Evolutionary conservation across 176 grass and related monocot species (phyloP).

Genomic region (Musa troglodytarum): DNA sequence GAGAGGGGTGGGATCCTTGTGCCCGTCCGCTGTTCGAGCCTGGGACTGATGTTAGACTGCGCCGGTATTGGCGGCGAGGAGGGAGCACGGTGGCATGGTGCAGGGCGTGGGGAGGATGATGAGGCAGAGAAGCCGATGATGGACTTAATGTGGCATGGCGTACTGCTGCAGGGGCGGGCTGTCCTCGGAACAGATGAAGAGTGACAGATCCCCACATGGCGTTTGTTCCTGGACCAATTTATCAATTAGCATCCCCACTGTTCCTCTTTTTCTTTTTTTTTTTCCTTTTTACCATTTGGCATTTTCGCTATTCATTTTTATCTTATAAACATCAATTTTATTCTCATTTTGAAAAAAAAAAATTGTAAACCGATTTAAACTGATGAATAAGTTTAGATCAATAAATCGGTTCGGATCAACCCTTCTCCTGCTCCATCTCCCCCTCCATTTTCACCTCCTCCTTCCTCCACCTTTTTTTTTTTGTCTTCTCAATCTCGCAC

Average conservation of each 20-base stretch:
- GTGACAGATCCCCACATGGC: constrained; percentile 6
- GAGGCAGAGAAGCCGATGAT: not conserved
- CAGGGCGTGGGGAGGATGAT: not conserved
- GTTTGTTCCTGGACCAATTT: not conserved
- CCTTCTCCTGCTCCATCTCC: not conserved
- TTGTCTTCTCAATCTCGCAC: not conserved
- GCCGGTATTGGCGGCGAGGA: too few species aligned
- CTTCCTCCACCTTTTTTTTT: not conserved
- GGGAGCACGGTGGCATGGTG: not conserved
- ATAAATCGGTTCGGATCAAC: too few species aligned
- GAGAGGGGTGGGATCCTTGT: not conserved
- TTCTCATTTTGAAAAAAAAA: too few species aligned
- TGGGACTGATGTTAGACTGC: too few species aligned
- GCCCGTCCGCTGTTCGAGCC: not conserved
- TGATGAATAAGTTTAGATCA: too few species aligned
- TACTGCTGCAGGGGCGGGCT: constrained; percentile 3
- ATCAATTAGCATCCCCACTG: too few species aligned
- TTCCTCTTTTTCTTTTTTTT: too few species aligned
- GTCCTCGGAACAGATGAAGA: constrained; percentile 10
- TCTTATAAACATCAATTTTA: too few species aligned
- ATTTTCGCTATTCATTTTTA: too few species aligned
- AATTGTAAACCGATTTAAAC: too few species aligned
- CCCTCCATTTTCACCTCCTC: not conserved
- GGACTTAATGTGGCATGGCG: constrained; percentile 2
- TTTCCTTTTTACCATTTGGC: too few species aligned